Conservation (phyloP, 305 asterid species). For the Fraxinus sp. region DNA sequence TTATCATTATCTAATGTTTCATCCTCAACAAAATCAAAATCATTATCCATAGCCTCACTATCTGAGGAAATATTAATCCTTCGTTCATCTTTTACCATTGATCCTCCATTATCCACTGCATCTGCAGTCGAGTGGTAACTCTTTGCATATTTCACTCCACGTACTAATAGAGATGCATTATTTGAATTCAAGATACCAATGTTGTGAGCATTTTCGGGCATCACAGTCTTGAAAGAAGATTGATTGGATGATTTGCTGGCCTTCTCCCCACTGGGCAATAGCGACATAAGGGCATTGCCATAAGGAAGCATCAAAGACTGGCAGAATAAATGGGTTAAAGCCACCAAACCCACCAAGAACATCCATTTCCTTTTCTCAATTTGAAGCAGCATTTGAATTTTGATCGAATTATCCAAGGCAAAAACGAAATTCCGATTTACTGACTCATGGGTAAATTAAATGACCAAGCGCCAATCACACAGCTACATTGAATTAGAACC, state of each 20-base stretch:
- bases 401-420: slow-evolving; percentile 41
- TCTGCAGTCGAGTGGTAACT: slow-evolving; percentile 13
- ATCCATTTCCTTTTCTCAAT: slow-evolving; percentile 74
- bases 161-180: slow-evolving; percentile 31
- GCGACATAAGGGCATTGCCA: slow-evolving; percentile 58
- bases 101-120: slow-evolving; percentile 19
- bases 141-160: slow-evolving; percentile 29
- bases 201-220: slow-evolving; percentile 17
- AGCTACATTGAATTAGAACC: slow-evolving; percentile 17
- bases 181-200: slow-evolving; percentile 27
- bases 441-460: slow-evolving; percentile 15
- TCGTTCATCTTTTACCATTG: slow-evolving; percentile 25
- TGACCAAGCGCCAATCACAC: background rate
- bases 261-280: slow-evolving; percentile 43
- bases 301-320: slow-evolving; percentile 84
- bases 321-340: slow-evolving; percentile 70
- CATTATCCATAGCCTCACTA: slow-evolving; percentile 36
- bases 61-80: slow-evolving; percentile 29
- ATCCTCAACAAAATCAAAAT: slow-evolving; percentile 75
- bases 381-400: slow-evolving; percentile 47
- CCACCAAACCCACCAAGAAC: slow-evolving; percentile 63
- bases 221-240: slow-evolving; percentile 26
- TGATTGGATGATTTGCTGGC: slow-evolving; percentile 17
- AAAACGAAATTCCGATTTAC: background rate
- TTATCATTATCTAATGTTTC: slow-evolving; percentile 44